Conservation (phyloP, 768 basidiomycete species). For the Mycena olivaceomarginata region DNA sequence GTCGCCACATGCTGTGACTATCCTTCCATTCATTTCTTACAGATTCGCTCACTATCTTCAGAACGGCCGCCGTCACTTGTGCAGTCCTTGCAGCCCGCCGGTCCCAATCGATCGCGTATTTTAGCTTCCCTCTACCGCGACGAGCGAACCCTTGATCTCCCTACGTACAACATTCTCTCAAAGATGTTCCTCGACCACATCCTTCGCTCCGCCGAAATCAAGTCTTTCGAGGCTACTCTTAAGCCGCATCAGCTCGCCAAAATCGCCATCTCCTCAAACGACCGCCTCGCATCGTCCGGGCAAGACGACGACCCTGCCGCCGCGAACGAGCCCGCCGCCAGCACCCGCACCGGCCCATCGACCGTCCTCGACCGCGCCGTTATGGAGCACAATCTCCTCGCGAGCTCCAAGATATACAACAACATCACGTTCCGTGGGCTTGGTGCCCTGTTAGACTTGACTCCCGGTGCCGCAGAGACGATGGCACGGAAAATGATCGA, state of each 20-base stretch:
- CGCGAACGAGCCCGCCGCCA: slow-evolving; percentile 72
- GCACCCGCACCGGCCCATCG: slow-evolving; percentile 92
- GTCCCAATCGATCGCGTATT: slow-evolving; percentile 95
- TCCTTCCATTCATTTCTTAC: slow-evolving; percentile 34
- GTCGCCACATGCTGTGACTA: slow-evolving; percentile 90
- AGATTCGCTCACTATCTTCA: slow-evolving; percentile 50
- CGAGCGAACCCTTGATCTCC: slow-evolving; percentile 88
- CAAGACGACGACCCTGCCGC: slow-evolving; percentile 72
- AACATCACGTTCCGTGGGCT: slow-evolving; percentile 98
- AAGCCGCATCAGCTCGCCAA: slow-evolving; percentile 97
- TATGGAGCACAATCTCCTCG: slow-evolving; percentile 98
- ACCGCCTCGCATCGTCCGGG: slow-evolving; percentile 82
- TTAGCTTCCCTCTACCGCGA: slow-evolving; percentile 96
- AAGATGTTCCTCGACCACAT: slow-evolving; percentile 99
- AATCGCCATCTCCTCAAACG: slow-evolving; percentile 89
- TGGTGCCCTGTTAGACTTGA: slow-evolving; percentile 91
- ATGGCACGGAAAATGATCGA: slow-evolving; percentile 99
- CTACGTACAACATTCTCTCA: slow-evolving; percentile 92
- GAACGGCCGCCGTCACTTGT: slow-evolving; percentile 94
- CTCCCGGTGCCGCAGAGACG: slow-evolving; percentile 94
- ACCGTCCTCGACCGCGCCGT: slow-evolving; percentile 98
- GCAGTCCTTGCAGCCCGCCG: slow-evolving; percentile 97
- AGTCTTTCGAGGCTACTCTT: slow-evolving; percentile 91
- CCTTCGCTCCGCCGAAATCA: slow-evolving; percentile 91
- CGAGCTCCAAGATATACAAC: slow-evolving; percentile 97